Base-by-base conservation (phyloP, 2,329 filamentous ascomycete species). In the Penicillium sp. region DNA sequence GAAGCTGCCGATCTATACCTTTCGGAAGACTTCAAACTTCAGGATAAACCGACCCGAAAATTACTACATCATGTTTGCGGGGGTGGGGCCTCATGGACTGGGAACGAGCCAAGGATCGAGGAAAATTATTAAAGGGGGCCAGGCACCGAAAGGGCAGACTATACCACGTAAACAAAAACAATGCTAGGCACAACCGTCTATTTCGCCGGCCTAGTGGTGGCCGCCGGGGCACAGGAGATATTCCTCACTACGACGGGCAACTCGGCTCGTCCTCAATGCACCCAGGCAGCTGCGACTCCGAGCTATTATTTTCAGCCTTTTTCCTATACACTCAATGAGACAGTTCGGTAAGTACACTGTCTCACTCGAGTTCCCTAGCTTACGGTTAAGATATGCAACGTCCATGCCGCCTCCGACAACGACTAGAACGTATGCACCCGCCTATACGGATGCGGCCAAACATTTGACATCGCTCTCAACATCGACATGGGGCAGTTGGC, bases 401-500 rank as follows among this genome's bases (percentile, higher is more conserved):
- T 69, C 68, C 2, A 55, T 69, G 2, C 63, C 66, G 3, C 42
- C 62, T 9, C 65, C 66, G 24, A 69, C 66, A 0, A 62, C 64
- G 2, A 68, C 66, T 1, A 46, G 39, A 18, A 69, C 55, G 9
- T 70, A 67, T 46, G 68, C 54, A n/a, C 57, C 66, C 8, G 51
- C 57, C 7, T 66, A 64, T 42, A 52, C 61, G 2, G 61, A 64
- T 6, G 64, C 61, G 6, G 50, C 57, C 8, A 63, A 62, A 24
- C 50, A 58, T 30, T 48, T 71, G 3, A 59, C 59, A 4, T 58
- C 45, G 1, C 52, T 63, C 14, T 62, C 59, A 2, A 69, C 65
- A 1, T 63, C 66, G 10, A 69, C 63, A 2, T 71, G 69, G 69
- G 68, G 68, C 2, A 67, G 51, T n/a, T 70, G 67, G 67, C 38